Evolutionary conservation across 1,284 basidiomycete species (phyloP), one percentile per base, ranked within the genome.

Genomic region (Boletus semigastroideus): DNA sequence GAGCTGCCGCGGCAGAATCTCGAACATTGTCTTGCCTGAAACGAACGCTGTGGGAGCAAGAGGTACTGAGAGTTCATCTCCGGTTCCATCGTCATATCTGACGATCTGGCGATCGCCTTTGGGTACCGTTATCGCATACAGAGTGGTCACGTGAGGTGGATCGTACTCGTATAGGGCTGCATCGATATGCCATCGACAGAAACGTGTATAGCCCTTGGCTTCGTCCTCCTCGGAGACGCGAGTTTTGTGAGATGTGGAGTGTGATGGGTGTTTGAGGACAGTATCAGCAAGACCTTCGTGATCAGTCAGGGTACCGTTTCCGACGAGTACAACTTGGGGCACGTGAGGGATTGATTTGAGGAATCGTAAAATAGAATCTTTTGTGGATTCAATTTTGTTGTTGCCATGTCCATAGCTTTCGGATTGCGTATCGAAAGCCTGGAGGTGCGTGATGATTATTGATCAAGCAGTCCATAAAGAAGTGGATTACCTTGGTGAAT

Each of bases 121-220:
- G 0, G 94, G 93, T 0, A 95, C 86, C 1, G 67, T 76, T 51
- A 95, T 74, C 0, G 85, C 92, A 59, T 94, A 92, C 6, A 97
- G 82, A 0, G 93, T 92, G 2, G 94, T 97, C 39, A 93, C 93
- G 60, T 80, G 86, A 3, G 94, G 94, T 16, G 91, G 91, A 22
- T 83, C 82, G 22, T 93, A 80, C 56, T 90, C 85, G 69, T 96
- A 97, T 27, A 96, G 72, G 1, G 94, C 94, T 1, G 94, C 94
- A 63, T 97, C 94, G 68, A 96, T 95, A 71, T 96, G 93, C 92
- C 92, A 94, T 47, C 92, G 79, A 68, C 94, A 94, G 78, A 92
- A 95, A 30, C 93, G 82, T 11, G 93, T 95, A 40, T 77, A 70
- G 25, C 90, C 90, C 49, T 80, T 78, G 10, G 74, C 81, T 60